Conservation (phyloP, 306 rosid species). For the Lotus japonicus region DNA sequence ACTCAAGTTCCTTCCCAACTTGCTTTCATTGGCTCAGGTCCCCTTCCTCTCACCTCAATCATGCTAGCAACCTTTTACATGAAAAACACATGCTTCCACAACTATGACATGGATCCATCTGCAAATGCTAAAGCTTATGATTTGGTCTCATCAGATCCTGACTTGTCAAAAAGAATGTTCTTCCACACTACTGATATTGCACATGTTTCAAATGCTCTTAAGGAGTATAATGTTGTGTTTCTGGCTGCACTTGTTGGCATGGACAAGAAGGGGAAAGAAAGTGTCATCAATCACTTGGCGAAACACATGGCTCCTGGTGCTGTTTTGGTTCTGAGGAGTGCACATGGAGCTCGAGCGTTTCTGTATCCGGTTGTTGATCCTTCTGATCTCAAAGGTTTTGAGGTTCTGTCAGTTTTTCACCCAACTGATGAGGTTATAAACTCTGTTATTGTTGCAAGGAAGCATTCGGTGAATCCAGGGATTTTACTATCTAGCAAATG, state of each 20-base stretch:
- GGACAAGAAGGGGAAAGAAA: constrained; percentile 44
- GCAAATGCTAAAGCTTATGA: constrained; percentile 59
- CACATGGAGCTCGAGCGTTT: constrained; percentile 64
- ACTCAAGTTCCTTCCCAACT: constrained; percentile 24
- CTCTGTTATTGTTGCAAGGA: constrained; percentile 56
- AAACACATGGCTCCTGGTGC: constrained; percentile 61
- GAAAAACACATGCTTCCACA: constrained; percentile 35
- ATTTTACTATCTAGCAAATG: constrained; percentile 13
- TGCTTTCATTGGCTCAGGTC: constrained; percentile 75
- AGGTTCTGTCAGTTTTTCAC: constrained; percentile 63
- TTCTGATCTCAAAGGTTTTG: constrained; percentile 53
- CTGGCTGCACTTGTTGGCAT: constrained; percentile 74
- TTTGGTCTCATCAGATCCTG: constrained; percentile 41
- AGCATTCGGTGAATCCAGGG: constrained; percentile 16
- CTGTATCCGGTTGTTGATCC: constrained; percentile 66
- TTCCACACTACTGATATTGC: constrained; percentile 54
- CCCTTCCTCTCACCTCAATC: constrained; percentile 70
- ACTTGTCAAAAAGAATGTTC: constrained; percentile 51
- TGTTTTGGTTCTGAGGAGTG: constrained; percentile 62
- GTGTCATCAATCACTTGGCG: constrained; percentile 47
- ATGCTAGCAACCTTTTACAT: constrained; percentile 57
- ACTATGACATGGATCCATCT: constrained; percentile 50
- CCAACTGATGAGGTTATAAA: constrained; percentile 69
- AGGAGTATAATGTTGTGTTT: constrained; percentile 52
- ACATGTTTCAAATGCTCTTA: constrained; percentile 40